phyloP scores from a whole-genome alignment of 1,284 basidiomycete species.

The Stereum hirsutum region DNA sequence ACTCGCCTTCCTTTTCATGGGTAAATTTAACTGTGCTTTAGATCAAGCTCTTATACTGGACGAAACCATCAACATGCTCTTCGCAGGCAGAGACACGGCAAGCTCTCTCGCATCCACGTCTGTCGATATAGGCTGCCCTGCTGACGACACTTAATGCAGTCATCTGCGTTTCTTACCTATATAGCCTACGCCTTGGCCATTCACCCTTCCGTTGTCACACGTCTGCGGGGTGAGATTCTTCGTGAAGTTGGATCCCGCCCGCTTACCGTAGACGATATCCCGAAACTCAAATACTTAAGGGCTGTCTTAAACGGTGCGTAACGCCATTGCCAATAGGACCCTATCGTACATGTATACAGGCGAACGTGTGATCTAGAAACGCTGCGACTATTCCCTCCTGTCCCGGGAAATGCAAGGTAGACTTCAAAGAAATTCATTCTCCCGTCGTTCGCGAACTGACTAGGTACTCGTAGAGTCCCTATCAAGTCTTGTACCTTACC shows the following conservation, averaged over 20 bases:
- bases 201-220: conserved; percentile 33
- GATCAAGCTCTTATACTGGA: conserved; percentile 28
- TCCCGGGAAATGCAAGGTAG: conserved; percentile 33
- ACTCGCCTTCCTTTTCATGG: not conserved
- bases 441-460: not conserved
- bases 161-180: conserved; percentile 42
- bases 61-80: conserved; percentile 37
- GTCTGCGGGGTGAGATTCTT: conserved; percentile 47
- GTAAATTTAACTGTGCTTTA: conserved; percentile 10
- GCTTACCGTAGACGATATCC: conserved; percentile 45
- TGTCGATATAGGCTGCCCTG: conserved; percentile 16
- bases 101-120: conserved; percentile 7
- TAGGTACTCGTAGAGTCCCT: conserved; percentile 4
- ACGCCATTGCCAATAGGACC: not conserved
- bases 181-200: conserved; percentile 43
- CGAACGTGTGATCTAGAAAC: conserved; percentile 17
- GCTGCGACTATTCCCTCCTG: conserved; percentile 34
- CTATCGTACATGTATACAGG: conserved; percentile 29
- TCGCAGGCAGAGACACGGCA: conserved; percentile 33
- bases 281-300: conserved; percentile 46
- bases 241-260: conserved; percentile 33
- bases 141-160: conserved; percentile 36
- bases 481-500: conserved; percentile 5
- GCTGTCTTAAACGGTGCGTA: conserved; percentile 52
- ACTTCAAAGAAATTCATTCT: not conserved